Evolutionary conservation across 2,329 filamentous ascomycete genomes (phyloP).

Genomic region (Alternaria sp.): DNA sequence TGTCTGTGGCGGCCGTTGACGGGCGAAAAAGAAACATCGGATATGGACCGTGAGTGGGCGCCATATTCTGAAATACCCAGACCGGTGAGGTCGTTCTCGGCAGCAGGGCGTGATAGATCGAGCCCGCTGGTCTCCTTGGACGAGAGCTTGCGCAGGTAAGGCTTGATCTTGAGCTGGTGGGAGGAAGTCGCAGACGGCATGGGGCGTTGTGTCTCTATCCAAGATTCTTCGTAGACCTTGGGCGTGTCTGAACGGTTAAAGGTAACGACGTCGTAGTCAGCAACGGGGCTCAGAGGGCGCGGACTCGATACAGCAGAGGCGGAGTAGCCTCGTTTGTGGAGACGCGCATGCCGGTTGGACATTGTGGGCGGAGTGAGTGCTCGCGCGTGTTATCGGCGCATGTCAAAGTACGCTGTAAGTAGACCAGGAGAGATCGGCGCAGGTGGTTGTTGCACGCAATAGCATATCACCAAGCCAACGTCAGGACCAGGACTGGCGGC

Average conservation of each 20-base stretch:
- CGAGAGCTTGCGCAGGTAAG: slow-evolving; percentile 61
- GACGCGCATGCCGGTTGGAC: slow-evolving; percentile 37
- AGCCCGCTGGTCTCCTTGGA: slow-evolving; percentile 57
- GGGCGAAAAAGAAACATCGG: slow-evolving; percentile 53
- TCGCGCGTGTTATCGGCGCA: slow-evolving; percentile 15
- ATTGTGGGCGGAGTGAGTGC: slow-evolving; percentile 6
- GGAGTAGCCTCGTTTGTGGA: slow-evolving; percentile 51
- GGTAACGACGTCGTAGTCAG: slow-evolving; percentile 34
- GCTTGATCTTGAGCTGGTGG: slow-evolving; percentile 58
- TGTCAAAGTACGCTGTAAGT: slow-evolving; percentile 7
- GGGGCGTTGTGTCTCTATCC: slow-evolving; percentile 34
- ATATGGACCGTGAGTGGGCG: slow-evolving; percentile 48
- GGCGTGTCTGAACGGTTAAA: slow-evolving; percentile 46
- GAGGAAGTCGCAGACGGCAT: slow-evolving; percentile 29
- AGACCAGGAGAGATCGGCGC: not conserved
- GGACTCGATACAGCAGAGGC: slow-evolving; percentile 45
- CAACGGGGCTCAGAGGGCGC: slow-evolving; percentile 42
- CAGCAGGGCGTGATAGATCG: slow-evolving; percentile 61
- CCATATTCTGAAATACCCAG: slow-evolving; percentile 61
- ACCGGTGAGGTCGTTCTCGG: slow-evolving; percentile 61
- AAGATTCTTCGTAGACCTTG: slow-evolving; percentile 44
- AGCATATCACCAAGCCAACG: slow-evolving; percentile 14
- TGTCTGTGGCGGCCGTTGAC: slow-evolving; percentile 53
- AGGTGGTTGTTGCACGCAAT: not conserved
- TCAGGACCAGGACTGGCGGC: not conserved